Evolutionary conservation across 192 early-diverging fungal species (phyloP), one percentile per base, ranked within the genome.

Genomic region (Pilobolus umbonatus): DNA sequence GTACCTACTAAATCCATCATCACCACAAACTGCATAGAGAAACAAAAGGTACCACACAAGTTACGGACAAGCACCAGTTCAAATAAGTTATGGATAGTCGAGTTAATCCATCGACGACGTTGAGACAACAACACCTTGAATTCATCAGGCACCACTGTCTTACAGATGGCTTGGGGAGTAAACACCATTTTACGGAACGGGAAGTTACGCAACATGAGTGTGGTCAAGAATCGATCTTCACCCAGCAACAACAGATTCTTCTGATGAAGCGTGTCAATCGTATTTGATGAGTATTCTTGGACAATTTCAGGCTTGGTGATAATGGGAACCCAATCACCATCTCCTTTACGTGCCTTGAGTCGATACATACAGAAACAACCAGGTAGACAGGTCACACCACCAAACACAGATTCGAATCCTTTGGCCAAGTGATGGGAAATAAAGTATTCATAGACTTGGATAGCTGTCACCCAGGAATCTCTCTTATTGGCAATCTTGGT

Each of bases 281-380:
- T 79, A 65, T 90, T 90, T 68, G 86, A 82, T 49, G 85, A 80
- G 56, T 89, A 91, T 79, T 88, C 84, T 63, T 88, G 81, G 38
- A 93, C 87, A 42, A 97, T 87, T 72, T 92, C 91, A 11, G 88
- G 91, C 65, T 96, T 91, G 52, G 88, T 85, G 54, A 96, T 78
- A 59, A 95, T 82, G 15, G 94, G 90, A 10, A 94, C 88, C 87
- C 88, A 85, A 17, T 84, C 83, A 24, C 81, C 67, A 43, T 85
- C 78, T 31, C 79, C 77, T 68, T 87, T 87, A 49, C 80, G 80
- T 19, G 81, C 92, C 67, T 97, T 97, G 69, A 97, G 88, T 29
- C 95, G 85, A 72, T 95, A 98, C 91, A 93, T 94, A 79, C 90
- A 95, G 83, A 98, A 98, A 71, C 95, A 96, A 64, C 94, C 91